Percentiles rank a stretch among this genome's conserved stretches.
Evolutionary conservation across 192 early-diverging fungal genomes (phyloP).

Genomic region (Backusella sp.): DNA sequence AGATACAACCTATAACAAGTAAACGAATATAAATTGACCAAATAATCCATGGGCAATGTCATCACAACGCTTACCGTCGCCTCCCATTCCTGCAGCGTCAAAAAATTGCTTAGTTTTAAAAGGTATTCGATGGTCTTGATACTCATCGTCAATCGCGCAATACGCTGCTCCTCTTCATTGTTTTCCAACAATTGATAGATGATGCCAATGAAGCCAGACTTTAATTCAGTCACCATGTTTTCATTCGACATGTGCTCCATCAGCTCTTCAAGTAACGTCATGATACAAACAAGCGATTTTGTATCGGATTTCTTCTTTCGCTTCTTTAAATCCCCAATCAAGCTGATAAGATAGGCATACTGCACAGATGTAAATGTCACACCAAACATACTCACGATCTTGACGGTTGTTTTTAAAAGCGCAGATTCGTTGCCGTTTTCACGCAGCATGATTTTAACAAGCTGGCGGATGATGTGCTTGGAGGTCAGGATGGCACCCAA

Average conservation of each 20-base stretch:
- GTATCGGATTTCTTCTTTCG: constrained; percentile 14
- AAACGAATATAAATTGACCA: not conserved
- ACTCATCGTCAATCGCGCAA: constrained; percentile 27
- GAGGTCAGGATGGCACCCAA: constrained; percentile 56
- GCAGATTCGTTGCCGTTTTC: constrained; percentile 21
- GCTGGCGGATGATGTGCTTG: constrained; percentile 55
- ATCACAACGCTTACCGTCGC: constrained; percentile 19
- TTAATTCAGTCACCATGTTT: constrained; percentile 36
- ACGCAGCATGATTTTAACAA: constrained; percentile 50
- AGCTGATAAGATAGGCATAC: constrained; percentile 48
- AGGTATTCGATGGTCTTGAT: constrained; percentile 40
- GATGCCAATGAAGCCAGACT: constrained; percentile 42
- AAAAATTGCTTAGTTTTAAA: constrained; percentile 19
- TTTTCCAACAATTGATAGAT: constrained; percentile 36
- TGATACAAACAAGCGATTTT: constrained; percentile 30
- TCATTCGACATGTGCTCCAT: constrained; percentile 32
- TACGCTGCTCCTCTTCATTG: constrained; percentile 5
- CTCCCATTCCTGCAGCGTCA: constrained; percentile 36
- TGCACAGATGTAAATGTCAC: constrained; percentile 58
- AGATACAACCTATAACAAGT: constrained; percentile 48
- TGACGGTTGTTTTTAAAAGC: constrained; percentile 33
- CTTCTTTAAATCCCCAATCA: constrained; percentile 25
- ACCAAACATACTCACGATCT: constrained; percentile 52
- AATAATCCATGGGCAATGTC: not conserved
- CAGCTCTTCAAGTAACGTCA: constrained; percentile 34